Evolutionary conservation across 208 protist genomes (phyloP).

Genomic region (Trypanosoma melophagium): DNA sequence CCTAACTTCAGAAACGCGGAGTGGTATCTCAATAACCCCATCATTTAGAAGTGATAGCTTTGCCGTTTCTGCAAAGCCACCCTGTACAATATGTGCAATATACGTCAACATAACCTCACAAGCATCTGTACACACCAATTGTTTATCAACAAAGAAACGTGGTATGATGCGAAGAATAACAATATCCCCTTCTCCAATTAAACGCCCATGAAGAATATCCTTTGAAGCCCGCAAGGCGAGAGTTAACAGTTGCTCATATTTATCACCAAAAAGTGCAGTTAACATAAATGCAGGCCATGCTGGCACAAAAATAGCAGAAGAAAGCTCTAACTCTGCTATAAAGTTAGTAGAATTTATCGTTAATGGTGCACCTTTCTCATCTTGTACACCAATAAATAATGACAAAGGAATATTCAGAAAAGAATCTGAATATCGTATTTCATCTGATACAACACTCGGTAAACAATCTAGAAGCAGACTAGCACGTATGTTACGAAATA

Average conservation of each 20-base stretch:
- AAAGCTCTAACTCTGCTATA: constrained; percentile 22
- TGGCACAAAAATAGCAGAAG: constrained; percentile 24
- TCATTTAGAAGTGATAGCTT: constrained; percentile 1
- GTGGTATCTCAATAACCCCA: constrained; percentile 29
- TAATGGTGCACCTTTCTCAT: neutral
- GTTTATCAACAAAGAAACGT: constrained; percentile 18
- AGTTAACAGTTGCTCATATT: constrained; percentile 45
- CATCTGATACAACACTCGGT: constrained; percentile 2
- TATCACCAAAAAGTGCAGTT: constrained; percentile 51
- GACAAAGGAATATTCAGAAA: constrained; percentile 13
- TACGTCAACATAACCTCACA: constrained; percentile 17
- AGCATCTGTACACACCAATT: constrained; percentile 11
- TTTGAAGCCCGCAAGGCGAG: constrained; percentile 36
- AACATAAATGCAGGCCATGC: constrained; percentile 56
- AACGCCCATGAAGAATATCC: constrained; percentile 36
- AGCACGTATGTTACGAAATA: constrained; percentile 74
- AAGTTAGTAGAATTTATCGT: constrained; percentile 4
- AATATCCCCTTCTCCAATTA: constrained; percentile 73
- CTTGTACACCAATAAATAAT: constrained; percentile 13
- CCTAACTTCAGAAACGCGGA: constrained; percentile 45
- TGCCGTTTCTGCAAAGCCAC: neutral
- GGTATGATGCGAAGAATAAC: constrained; percentile 36
- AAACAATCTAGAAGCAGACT: constrained; percentile 23
- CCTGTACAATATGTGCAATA: constrained; percentile 25
- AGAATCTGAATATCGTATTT: neutral